Conservation (phyloP, 208 protist genomes). For the Acanthamoeba divionensis region DNA sequence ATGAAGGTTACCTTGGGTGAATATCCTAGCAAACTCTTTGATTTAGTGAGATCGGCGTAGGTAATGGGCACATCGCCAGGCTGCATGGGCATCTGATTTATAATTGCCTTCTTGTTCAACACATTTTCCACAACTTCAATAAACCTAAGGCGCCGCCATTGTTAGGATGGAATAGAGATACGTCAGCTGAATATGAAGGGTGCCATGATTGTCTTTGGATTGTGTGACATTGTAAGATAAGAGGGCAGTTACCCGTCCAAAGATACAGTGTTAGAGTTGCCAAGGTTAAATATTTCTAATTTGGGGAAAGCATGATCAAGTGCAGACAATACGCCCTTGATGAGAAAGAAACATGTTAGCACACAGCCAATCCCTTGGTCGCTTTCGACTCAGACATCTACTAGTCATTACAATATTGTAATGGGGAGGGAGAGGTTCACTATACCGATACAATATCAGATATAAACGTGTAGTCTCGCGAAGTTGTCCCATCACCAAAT, state of each 20-base stretch:
- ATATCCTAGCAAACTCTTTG: not conserved
- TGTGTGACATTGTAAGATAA: not conserved
- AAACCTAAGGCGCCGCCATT: not conserved
- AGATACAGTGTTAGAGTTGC: slow-evolving; percentile 16
- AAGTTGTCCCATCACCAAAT: slow-evolving; percentile 36
- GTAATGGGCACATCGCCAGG: slow-evolving; percentile 49
- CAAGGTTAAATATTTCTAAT: slow-evolving; percentile 51
- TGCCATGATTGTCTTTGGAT: not conserved
- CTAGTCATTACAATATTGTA: not conserved
- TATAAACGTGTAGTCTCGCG: slow-evolving; percentile 47
- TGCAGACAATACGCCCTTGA: slow-evolving; percentile 2
- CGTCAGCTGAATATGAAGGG: not conserved
- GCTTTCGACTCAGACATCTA: not conserved
- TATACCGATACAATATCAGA: slow-evolving; percentile 15
- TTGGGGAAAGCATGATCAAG: slow-evolving; percentile 18
- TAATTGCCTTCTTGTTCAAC: slow-evolving; percentile 11
- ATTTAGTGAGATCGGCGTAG: slow-evolving; percentile 29
- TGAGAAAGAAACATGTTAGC: not conserved
- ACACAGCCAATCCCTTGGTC: not conserved
- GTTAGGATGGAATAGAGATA: not conserved
- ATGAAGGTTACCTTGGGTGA: not conserved
- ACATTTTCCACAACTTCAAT: slow-evolving; percentile 31
- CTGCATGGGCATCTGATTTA: not conserved
- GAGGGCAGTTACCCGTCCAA: not conserved
- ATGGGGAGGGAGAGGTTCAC: not conserved